Percentiles rank a stretch among this genome's conserved stretches.
phyloP scores from a whole-genome alignment of 1,284 basidiomycete genomes.

The Retiboletus flavoniger region DNA sequence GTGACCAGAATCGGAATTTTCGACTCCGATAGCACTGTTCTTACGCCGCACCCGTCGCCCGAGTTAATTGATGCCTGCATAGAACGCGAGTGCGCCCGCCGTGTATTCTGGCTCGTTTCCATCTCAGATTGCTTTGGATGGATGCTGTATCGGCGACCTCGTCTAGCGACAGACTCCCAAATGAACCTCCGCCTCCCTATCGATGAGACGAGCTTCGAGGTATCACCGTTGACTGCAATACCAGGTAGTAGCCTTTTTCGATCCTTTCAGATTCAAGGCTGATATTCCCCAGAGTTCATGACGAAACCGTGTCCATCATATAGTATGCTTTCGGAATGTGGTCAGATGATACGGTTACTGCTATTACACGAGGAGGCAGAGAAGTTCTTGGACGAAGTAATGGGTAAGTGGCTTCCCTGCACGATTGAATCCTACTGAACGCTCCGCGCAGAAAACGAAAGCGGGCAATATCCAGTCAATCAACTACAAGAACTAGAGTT shows the following conservation, averaged over 20 bases:
- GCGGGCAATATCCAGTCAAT: constrained; percentile 22
- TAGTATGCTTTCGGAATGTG: constrained; percentile 56
- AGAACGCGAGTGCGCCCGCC: constrained; percentile 68
- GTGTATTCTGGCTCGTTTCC: constrained; percentile 77
- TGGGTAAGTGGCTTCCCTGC: constrained; percentile 18
- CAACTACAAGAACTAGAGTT: constrained; percentile 28
- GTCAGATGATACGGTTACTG: constrained; percentile 65
- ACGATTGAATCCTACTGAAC: constrained; percentile 5
- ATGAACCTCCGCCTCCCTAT: constrained; percentile 65
- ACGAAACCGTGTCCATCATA: constrained; percentile 51
- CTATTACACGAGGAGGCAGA: constrained; percentile 63
- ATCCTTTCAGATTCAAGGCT: constrained; percentile 6
- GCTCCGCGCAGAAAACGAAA: constrained; percentile 22
- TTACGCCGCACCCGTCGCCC: constrained; percentile 48
- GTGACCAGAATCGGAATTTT: constrained; percentile 63
- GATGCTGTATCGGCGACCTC: constrained; percentile 50
- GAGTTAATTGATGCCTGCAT: constrained; percentile 58
- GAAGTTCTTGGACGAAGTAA: constrained; percentile 41
- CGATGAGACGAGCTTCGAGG: constrained; percentile 75
- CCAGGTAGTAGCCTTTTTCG: constrained; percentile 47
- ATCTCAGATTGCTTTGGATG: constrained; percentile 51
- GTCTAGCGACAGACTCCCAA: constrained; percentile 51
- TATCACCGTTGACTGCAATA: constrained; percentile 56
- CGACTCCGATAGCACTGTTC: constrained; percentile 53
- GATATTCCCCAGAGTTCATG: constrained; percentile 54